Percentiles rank a stretch among this genome's conserved stretches.
Conservation (phyloP, 768 basidiomycete species). For the Russula lepida region DNA sequence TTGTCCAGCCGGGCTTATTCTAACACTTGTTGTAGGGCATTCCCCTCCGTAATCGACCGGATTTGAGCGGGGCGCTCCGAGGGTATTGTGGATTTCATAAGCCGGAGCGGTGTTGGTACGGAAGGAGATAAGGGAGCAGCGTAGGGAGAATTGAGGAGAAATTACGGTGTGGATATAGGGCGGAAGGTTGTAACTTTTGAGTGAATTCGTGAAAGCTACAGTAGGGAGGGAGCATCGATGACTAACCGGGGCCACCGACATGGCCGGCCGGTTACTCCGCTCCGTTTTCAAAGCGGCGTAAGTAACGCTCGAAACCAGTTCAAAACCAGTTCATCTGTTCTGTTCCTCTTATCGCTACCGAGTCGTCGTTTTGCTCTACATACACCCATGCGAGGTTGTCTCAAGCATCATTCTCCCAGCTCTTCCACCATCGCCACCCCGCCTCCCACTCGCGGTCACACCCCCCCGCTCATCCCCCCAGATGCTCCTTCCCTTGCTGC, state of each 20-base stretch:
- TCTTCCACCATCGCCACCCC: slow-evolving; percentile 12
- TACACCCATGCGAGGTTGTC: slow-evolving; percentile 18
- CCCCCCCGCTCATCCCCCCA: slow-evolving; percentile 15
- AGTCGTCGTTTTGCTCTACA: neutral
- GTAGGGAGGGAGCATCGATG: neutral
- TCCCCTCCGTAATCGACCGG: slow-evolving; percentile 20
- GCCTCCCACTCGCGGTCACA: slow-evolving; percentile 14
- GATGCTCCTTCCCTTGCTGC: slow-evolving; percentile 2
- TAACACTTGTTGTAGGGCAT: slow-evolving; percentile 7
- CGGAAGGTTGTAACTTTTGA: neutral
- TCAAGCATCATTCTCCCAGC: slow-evolving; percentile 12
- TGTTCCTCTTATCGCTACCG: neutral
- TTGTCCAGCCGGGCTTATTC: neutral
- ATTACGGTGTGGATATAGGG: neutral
- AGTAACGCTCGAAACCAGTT: neutral
- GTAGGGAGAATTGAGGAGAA: slow-evolving; percentile 1
- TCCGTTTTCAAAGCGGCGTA: neutral
- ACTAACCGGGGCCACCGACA: neutral
- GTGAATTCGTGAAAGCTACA: neutral
- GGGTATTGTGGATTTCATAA: neutral
- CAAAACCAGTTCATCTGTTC: neutral
- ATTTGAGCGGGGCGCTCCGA: slow-evolving; percentile 7
- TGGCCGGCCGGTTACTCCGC: neutral
- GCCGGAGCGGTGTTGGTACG: neutral
- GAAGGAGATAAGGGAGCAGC: neutral